Evolutionary conservation across 345 rosid genomes (phyloP).

Genomic region (Lepidium aucheri): DNA sequence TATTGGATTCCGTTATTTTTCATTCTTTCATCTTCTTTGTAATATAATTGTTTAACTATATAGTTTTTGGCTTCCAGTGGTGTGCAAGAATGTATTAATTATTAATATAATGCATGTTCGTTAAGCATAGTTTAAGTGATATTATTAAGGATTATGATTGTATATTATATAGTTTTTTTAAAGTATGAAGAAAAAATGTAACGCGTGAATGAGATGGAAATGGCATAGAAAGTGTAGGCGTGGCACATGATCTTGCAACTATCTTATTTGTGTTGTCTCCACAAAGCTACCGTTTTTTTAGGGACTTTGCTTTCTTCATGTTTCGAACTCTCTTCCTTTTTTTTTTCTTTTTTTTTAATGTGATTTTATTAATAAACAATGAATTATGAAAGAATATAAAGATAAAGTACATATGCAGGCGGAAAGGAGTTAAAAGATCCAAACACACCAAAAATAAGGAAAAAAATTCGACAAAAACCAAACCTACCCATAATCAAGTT

Average conservation of each 20-base stretch:
- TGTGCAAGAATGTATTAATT: constrained; percentile 8
- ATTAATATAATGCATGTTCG: constrained; percentile 21
- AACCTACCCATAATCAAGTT: too few species aligned
- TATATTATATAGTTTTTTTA: neutral
- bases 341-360: neutral
- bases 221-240: constrained; percentile 27
- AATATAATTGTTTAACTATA: neutral
- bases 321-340: constrained; percentile 17
- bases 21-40: constrained; percentile 26
- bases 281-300: constrained; percentile 25
- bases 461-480: too few species aligned
- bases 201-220: constrained; percentile 29
- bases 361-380: too few species aligned
- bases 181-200: neutral
- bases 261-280: constrained; percentile 25
- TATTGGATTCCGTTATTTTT: constrained; percentile 34
- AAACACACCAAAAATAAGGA: too few species aligned
- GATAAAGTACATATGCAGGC: too few species aligned
- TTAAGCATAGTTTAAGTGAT: constrained; percentile 27
- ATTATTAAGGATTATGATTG: constrained; percentile 18
- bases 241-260: constrained; percentile 29
- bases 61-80: constrained; percentile 20
- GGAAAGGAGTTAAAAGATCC: too few species aligned
- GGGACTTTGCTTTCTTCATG: constrained; percentile 24
- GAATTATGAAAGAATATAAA: too few species aligned